Evolutionary conservation across 345 rosid species (phyloP), one percentile per base, ranked within the genome.

Genomic region (Eucalyptus sideroxylon): DNA sequence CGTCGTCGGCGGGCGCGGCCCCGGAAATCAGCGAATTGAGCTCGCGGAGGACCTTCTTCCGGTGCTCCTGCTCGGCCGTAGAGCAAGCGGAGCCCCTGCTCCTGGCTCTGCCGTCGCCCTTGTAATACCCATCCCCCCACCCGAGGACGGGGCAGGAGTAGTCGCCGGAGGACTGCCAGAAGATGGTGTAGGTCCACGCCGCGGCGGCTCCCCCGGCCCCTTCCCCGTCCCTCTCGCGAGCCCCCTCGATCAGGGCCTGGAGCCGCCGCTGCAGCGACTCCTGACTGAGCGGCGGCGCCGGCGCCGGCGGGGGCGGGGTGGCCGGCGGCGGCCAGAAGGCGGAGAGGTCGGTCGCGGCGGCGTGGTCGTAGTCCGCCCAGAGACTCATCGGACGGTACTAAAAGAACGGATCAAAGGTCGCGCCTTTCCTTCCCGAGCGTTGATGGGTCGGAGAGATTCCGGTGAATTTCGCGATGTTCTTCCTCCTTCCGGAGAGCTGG

Each of bases 91-190:
- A 86, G 51, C 16, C 37, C 80, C 95, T 93, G 7, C 91, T 88
- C 85, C 94, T 97, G 50, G 94, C 94, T 40, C 94, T 87, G n/a
- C 69, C 95, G 50, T 96, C 98, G 9, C 98, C 99, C 88, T 94
- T 96, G 91, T 97, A 97, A 86, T 96, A 97, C 21, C 98, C 99
- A 89, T 97, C 98, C 26, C 98, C 98, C 99, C 98, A 97, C 2
- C 94, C 95, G 17, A 97, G 92, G 13, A 96, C 90, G 3, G 96
- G 86, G 3, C 93, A 77, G 30, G 98, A 88, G 89, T 93, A 96
- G 69, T 96, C 98, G 50, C 91, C 94, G 2, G 98, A 96, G 23
- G 93, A 90, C 91, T 96, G 99, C 99, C 99, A 96, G 90, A 95
- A 97, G 47, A 97, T 96, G 7, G 99, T 98, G 92, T 97, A 96